A percentile compares a stretch with the other conserved stretches of the same genome.
Conservation (phyloP, 768 basidiomycete genomes). For the Boletus huronensis region DNA sequence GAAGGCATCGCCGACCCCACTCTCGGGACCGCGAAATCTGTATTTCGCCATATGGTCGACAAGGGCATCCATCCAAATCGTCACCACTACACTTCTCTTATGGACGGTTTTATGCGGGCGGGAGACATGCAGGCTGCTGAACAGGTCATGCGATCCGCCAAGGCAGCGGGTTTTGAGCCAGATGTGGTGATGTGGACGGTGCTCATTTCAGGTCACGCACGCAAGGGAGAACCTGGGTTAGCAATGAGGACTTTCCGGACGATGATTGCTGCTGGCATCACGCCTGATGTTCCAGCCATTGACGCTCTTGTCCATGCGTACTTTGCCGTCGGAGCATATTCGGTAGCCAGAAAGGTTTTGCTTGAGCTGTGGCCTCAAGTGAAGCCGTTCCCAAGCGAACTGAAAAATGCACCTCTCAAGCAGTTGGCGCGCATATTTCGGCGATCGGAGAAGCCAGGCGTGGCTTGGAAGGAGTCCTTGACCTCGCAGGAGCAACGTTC, state of each 20-base stretch:
- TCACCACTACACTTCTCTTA: slow-evolving; percentile 71
- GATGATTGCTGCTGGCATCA: slow-evolving; percentile 59
- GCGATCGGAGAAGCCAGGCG: slow-evolving; percentile 14
- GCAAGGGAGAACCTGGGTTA: slow-evolving; percentile 49
- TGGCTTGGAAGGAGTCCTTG: slow-evolving; percentile 19
- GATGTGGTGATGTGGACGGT: slow-evolving; percentile 74
- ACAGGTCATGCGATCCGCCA: slow-evolving; percentile 51
- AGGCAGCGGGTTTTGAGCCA: slow-evolving; percentile 47
- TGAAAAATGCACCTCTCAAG: slow-evolving; percentile 43
- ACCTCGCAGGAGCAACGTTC: slow-evolving; percentile 33
- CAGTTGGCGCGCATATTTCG: slow-evolving; percentile 47
- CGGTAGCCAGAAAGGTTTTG: slow-evolving; percentile 50
- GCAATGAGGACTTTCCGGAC: slow-evolving; percentile 55
- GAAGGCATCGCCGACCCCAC: slow-evolving; percentile 55
- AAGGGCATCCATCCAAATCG: slow-evolving; percentile 69
- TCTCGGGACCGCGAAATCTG: slow-evolving; percentile 45
- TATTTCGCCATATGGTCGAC: slow-evolving; percentile 57
- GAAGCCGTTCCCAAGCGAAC: slow-evolving; percentile 53
- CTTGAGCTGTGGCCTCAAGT: slow-evolving; percentile 63
- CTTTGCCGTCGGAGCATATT: slow-evolving; percentile 51
- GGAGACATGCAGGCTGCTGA: slow-evolving; percentile 61
- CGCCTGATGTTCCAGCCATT: slow-evolving; percentile 68
- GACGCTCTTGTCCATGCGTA: slow-evolving; percentile 71
- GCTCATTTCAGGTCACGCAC: slow-evolving; percentile 68
- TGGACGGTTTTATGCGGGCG: slow-evolving; percentile 63